phyloP scores from a whole-genome alignment of 257 asterid genomes.

The Mitragyna speciosa region DNA sequence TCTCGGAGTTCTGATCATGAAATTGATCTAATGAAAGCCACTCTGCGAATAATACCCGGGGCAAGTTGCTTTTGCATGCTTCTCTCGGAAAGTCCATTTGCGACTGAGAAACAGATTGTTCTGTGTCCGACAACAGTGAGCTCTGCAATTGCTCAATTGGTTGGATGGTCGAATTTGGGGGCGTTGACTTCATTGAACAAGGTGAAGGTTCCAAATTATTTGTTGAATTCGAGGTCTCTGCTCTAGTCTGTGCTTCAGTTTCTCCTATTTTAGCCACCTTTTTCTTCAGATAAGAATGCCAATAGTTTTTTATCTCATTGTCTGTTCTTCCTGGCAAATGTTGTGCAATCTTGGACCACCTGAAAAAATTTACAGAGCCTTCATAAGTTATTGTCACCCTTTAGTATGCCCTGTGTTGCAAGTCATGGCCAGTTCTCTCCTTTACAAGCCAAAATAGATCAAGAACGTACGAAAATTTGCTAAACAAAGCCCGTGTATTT shows the following conservation, averaged over 20 bases:
- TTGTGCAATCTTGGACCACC: slow-evolving; percentile 81
- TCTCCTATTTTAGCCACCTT: slow-evolving; percentile 31
- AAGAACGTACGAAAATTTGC: neutral
- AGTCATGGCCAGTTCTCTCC: neutral
- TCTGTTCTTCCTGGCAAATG: slow-evolving; percentile 79
- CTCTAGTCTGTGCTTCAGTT: slow-evolving; percentile 10
- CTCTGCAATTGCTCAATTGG: slow-evolving; percentile 38
- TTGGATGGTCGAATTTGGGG: slow-evolving; percentile 28
- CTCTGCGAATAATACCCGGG: slow-evolving; percentile 71
- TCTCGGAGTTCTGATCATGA: slow-evolving; percentile 16
- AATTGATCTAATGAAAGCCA: slow-evolving; percentile 60
- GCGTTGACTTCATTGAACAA: slow-evolving; percentile 17
- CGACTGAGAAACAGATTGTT: slow-evolving; percentile 31
- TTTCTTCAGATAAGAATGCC: slow-evolving; percentile 81
- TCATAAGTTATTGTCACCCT: too few relatives aligned
- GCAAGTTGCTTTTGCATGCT: slow-evolving; percentile 38
- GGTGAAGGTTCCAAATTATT: slow-evolving; percentile 18
- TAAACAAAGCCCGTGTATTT: neutral
- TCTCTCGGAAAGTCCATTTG: slow-evolving; percentile 13
- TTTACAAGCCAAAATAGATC: neutral
- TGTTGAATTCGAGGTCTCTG: slow-evolving; percentile 6
- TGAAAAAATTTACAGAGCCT: slow-evolving; percentile 12
- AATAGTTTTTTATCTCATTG: slow-evolving; percentile 68
- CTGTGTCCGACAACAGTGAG: slow-evolving; percentile 28
- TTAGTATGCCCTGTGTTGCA: neutral